Evolutionary conservation across 495 filamentous ascomycete genomes (phyloP), one percentile per base, ranked within the genome.

Genomic region (Lindgomyces ingoldianus): DNA sequence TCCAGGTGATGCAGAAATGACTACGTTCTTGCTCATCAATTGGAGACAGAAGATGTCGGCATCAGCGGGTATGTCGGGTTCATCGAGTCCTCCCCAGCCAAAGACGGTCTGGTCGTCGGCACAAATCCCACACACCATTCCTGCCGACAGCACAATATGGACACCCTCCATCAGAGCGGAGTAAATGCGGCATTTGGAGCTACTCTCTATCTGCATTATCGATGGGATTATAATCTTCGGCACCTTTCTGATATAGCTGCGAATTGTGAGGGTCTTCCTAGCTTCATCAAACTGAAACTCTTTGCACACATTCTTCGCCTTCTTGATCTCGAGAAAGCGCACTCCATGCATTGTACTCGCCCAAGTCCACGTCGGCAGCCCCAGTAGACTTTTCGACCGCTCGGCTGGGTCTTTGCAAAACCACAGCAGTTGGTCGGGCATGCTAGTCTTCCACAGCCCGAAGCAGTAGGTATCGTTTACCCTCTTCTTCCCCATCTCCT

Each of bases 261-360:
- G 19, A 22, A 65, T 54, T 6, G 33, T 46, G 26, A 65, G 36
- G 12, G 49, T 60, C 22, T 47, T 29, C 19, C 52, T 42, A 12
- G 41, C 19, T 12, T 60, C 30, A 26, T 65, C 47, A 41, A 59
- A 65, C 11, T 39, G 44, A 25, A 65, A 25, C 30, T 16, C n/a
- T 14, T 54, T 45, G 30, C 55, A 65, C 16, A 36, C 21, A 33
- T 65, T 65, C 33, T 59, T 59, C 19, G 55, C 47, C 19, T 54
- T 53, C 30, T 65, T 44, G 1, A 60, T 60, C 22, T 53, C 39
- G 30, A 59, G 29, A 19, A 59, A 65, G 16, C 55, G 55, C 14
- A 65, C 33, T 11, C 54, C 56, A 46, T 59, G 56, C 33, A 47
- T 65, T n/a, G 62, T 59, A n/a, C 54, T 59, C n/a, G 62, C 62